phyloP scores from a whole-genome alignment of 257 asterid genomes.

The Solanum sparsipilum region DNA sequence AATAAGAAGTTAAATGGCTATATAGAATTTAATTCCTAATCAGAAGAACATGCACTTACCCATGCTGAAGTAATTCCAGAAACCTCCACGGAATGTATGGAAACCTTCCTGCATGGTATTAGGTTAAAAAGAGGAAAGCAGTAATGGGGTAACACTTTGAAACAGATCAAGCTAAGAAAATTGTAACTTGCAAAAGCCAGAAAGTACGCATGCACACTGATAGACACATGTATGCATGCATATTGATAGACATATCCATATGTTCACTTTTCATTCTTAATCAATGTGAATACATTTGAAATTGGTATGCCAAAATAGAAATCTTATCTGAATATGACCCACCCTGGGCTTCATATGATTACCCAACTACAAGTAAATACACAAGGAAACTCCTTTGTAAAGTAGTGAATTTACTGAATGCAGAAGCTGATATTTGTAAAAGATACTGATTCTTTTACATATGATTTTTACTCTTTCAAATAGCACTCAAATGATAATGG shows the following conservation, averaged over 20 bases:
- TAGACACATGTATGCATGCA: not conserved
- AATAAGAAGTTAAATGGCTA: not conserved
- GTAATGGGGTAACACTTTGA: not conserved
- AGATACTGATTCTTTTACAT: not conserved
- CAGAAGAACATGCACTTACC: conserved; percentile 19
- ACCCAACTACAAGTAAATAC: not conserved
- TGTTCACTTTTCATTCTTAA: not conserved
- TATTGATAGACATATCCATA: not conserved
- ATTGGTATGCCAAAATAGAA: not conserved
- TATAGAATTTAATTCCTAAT: not conserved
- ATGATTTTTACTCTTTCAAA: not conserved
- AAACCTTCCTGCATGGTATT: conserved; percentile 26
- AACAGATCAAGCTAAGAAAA: not conserved
- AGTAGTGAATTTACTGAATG: not conserved
- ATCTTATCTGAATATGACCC: not conserved
- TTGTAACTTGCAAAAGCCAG: not conserved
- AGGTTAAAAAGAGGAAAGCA: not conserved
- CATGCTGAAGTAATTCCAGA: conserved; percentile 55
- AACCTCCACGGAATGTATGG: conserved; percentile 42
- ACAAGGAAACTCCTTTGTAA: not conserved
- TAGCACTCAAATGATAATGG: not conserved
- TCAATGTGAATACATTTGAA: not conserved
- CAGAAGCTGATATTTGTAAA: not conserved
- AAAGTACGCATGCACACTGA: not conserved
- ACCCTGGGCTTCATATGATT: not conserved